Conservation (phyloP, 352 stramenopile genomes). For the Pythium apleroticum region DNA sequence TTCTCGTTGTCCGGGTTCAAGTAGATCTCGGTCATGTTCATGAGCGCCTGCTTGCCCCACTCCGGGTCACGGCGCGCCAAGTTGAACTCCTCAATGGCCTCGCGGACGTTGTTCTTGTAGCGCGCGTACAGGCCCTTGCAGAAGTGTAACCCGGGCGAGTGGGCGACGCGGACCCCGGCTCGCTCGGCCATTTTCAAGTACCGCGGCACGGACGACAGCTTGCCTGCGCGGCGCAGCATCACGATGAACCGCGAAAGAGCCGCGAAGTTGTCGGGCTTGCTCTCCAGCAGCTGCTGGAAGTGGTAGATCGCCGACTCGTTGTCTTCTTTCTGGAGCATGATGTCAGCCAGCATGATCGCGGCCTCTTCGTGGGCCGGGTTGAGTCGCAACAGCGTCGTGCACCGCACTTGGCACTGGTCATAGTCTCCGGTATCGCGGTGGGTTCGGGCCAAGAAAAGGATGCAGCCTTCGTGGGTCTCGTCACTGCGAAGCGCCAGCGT, state of each 20-base stretch:
- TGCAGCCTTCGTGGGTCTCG: slow-evolving; percentile 78
- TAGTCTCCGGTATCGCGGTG: slow-evolving; percentile 73
- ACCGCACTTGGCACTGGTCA: slow-evolving; percentile 87
- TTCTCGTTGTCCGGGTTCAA: slow-evolving; percentile 93
- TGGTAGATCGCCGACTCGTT: slow-evolving; percentile 88
- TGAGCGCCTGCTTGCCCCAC: slow-evolving; percentile 87
- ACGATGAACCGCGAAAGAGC: slow-evolving; percentile 87
- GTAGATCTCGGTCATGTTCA: slow-evolving; percentile 94
- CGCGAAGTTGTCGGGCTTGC: slow-evolving; percentile 89
- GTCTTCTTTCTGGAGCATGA: slow-evolving; percentile 89
- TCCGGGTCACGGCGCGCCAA: slow-evolving; percentile 82
- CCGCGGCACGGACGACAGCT: slow-evolving; percentile 61
- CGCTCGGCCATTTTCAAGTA: slow-evolving; percentile 87
- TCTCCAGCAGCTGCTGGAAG: slow-evolving; percentile 88
- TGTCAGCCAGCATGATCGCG: slow-evolving; percentile 89
- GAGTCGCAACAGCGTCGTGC: slow-evolving; percentile 75
- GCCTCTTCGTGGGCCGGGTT: slow-evolving; percentile 85
- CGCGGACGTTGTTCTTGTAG: slow-evolving; percentile 89
- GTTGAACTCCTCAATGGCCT: slow-evolving; percentile 92
- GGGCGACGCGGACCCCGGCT: slow-evolving; percentile 57
- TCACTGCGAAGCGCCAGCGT: slow-evolving; percentile 76
- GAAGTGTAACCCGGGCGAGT: slow-evolving; percentile 87
- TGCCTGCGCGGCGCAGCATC: slow-evolving; percentile 85
- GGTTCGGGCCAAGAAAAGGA: slow-evolving; percentile 79
- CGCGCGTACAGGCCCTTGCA: slow-evolving; percentile 90